Evolutionary conservation across 352 stramenopile genomes (phyloP).

Genomic region (Thalassiosira livingstoniorum): DNA sequence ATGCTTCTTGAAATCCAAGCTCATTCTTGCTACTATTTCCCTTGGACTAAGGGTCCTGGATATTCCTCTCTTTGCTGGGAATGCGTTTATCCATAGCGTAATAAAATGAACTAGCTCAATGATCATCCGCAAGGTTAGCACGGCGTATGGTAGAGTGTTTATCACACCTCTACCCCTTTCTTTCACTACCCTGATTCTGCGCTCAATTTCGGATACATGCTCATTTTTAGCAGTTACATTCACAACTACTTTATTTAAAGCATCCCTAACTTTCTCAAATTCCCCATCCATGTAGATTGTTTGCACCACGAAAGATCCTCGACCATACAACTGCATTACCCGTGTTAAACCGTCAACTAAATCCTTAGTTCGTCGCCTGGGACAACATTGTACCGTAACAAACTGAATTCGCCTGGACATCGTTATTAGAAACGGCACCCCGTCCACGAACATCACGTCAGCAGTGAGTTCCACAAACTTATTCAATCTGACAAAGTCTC

Average conservation of each 20-base stretch:
- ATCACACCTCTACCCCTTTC: not conserved
- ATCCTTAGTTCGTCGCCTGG: not conserved
- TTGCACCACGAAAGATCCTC: slow-evolving; percentile 2
- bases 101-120: no score
- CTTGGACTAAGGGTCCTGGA: no score
- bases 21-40: no score
- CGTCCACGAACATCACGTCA: slow-evolving; percentile 7
- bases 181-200: not conserved
- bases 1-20: no score
- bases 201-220: slow-evolving; percentile 1
- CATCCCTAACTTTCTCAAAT: slow-evolving; percentile 1
- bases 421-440: slow-evolving; percentile 1
- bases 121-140: not conserved
- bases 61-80: no score
- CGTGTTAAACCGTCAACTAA: not conserved
- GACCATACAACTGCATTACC: not conserved
- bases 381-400: not conserved
- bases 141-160: not conserved
- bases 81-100: no score
- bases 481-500: no score
- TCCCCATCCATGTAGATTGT: not conserved
- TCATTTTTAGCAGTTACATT: not conserved
- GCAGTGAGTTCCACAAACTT: no score
- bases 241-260: not conserved
- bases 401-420: slow-evolving; percentile 1